Evolutionary conservation across 2,329 filamentous ascomycete species (phyloP), one percentile per base, ranked within the genome.

Genomic region (Exophiala spinifera): DNA sequence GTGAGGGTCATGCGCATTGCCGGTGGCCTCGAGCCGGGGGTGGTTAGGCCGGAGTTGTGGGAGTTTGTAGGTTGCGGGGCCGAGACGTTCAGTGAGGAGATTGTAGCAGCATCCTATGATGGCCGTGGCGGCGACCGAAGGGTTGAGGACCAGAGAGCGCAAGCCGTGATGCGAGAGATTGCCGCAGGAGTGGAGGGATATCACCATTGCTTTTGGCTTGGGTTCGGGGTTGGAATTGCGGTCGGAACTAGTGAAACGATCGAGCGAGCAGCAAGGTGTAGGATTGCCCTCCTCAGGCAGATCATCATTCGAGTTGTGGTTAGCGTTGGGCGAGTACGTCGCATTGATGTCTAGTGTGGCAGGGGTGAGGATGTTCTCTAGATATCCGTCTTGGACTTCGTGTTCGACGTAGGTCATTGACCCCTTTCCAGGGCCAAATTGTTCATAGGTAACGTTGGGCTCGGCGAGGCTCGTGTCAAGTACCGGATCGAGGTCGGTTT

Each of bases 51-150:
- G 86, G 33, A 92, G 79, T 46, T 84, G 82, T 1, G 90, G 86
- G 17, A 89, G 79, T 70, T 96, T 96, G 76, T 89, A 92, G 0
- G 89, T 91, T 15, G 90, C 87, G 1, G 91, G 89, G 0, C 89
- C 89, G 11, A 96, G 81, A 53, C 89, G 85, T 72, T 97, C 94
- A 0, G 92, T 96, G 63, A 97, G 76, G 4, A 97, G 83, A 65
- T 99, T 99, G 78, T 99, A 97, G 78, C 94, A 99, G 76, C 94
- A 99, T 44, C 94, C 94, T 56, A 99, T 90, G 68, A 99, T 91
- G 54, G 92, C 92, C 19, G 97, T 87, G n/a, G 91, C 90, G 28
- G 84, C 83, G 51, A 97, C 91, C 3, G 85, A 82, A 0, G 88
- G 86, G 67, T 96, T 97, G 53, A 95, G 74, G 1, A 91, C 73